These are phyloP conservation scores for Globisporangium iwayamae DNA, from an alignment of 352 stramenopile species.

Conservation along the genomic window DNA sequence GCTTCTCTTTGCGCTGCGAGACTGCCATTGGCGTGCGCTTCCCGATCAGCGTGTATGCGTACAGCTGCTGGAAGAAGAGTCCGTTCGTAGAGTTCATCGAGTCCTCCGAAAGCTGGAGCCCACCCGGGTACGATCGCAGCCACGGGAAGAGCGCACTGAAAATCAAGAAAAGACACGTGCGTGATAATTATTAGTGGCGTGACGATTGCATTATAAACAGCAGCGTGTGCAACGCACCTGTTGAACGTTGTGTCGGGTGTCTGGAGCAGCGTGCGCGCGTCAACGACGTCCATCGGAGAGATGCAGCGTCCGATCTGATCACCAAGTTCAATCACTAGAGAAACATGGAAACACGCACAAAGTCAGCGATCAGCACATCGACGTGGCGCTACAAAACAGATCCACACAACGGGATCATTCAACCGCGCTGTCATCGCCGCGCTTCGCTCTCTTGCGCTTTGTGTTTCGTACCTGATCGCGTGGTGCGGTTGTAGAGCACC, in stretches of 20 bases:
- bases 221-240: conserved; percentile 18
- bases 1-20: conserved; percentile 46
- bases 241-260: conserved; percentile 63
- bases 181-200: not conserved
- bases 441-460: not conserved
- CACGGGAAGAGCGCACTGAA: conserved; percentile 70
- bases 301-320: conserved; percentile 62
- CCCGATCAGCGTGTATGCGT: conserved; percentile 75
- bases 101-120: conserved; percentile 42
- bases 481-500: conserved; percentile 79
- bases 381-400: no score
- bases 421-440: no score
- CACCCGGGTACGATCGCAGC: conserved; percentile 61
- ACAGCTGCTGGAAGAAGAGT: conserved; percentile 84
- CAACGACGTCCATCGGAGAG: conserved; percentile 73
- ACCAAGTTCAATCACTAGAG: conserved; percentile 57
- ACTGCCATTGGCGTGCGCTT: conserved; percentile 44
- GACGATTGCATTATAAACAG: not conserved
- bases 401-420: no score
- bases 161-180: not conserved
- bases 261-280: conserved; percentile 64
- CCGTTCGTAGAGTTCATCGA: conserved; percentile 64
- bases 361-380: no score
- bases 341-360: not conserved
- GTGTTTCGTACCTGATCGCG: conserved; percentile 24